Evolutionary conservation across 306 rosid species (phyloP).

Genomic region (Purshia tridentata): DNA sequence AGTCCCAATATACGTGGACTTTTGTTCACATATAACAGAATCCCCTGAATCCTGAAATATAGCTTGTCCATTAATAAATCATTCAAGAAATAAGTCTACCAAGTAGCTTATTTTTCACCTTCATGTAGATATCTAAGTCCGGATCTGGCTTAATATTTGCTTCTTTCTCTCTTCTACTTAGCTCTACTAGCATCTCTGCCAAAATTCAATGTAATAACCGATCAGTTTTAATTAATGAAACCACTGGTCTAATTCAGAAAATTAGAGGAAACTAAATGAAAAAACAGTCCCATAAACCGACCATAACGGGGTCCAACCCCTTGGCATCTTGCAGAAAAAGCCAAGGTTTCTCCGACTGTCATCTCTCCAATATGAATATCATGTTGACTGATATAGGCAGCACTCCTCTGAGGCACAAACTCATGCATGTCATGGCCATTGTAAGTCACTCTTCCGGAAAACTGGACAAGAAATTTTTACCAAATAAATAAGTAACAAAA

Average conservation of each 20-base stretch:
- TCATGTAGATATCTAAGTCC: conserved; percentile 27
- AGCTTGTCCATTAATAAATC: no score
- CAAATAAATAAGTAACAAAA: not conserved
- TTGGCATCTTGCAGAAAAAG: conserved; percentile 28
- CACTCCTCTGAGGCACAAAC: conserved; percentile 20
- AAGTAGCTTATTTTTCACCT: conserved; percentile 14
- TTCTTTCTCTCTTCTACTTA: conserved; percentile 27
- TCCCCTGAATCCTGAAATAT: not conserved
- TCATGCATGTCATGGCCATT: conserved; percentile 27
- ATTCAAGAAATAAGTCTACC: not conserved
- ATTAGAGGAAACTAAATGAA: not conserved
- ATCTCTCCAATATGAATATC: conserved; percentile 26
- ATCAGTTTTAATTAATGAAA: not conserved
- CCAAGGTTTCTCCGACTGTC: conserved; percentile 26
- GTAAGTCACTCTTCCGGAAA: conserved; percentile 27
- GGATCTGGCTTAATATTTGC: conserved; percentile 23
- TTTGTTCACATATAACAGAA: no score
- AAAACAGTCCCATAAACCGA: not conserved
- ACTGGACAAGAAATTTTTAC: not conserved
- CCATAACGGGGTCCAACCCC: conserved; percentile 31
- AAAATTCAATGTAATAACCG: not conserved
- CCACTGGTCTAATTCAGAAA: not conserved
- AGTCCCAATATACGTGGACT: no score
- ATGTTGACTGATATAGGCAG: conserved; percentile 22
- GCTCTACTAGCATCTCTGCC: conserved; percentile 19